These are phyloP conservation scores for Naganishia friedmannii DNA, from an alignment of 768 basidiomycete genomes.

Conservation along the genomic window DNA sequence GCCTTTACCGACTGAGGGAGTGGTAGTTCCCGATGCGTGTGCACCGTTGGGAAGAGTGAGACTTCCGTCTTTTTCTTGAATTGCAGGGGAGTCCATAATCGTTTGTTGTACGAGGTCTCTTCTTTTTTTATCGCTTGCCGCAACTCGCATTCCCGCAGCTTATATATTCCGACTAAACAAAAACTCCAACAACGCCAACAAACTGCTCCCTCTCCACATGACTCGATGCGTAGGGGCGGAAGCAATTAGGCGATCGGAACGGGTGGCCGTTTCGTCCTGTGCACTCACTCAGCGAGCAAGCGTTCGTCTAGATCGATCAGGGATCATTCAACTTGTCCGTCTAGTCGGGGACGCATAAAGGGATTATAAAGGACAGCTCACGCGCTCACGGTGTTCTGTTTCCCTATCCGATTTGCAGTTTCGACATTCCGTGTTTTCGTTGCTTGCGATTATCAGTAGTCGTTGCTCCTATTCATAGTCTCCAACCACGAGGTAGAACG, in stretches of 20 bases:
- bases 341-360: too few species aligned
- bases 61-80: slow-evolving; percentile 31
- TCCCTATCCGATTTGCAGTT: too few species aligned
- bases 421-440: too few species aligned
- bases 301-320: too few species aligned
- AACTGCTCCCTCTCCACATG: not conserved
- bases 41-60: slow-evolving; percentile 27
- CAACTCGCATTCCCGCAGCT: not conserved
- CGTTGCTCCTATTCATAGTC: too few species aligned
- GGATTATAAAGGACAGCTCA: too few species aligned
- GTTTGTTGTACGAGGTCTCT: not conserved
- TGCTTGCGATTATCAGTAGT: too few species aligned
- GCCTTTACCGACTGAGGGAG: slow-evolving; percentile 22
- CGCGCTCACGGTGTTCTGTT: too few species aligned
- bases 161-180: not conserved
- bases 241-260: not conserved
- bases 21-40: slow-evolving; percentile 11
- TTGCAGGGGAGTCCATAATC: slow-evolving; percentile 29
- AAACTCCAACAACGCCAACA: too few species aligned
- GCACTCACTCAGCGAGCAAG: not conserved
- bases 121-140: not conserved
- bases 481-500: too few species aligned
- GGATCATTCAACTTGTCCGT: too few species aligned
- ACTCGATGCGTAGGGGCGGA: not conserved
- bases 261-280: not conserved